Percentiles rank a stretch among this genome's conserved stretches.
phyloP scores from a whole-genome alignment of 495 filamentous ascomycete genomes.

The Penicillium diatomitis region DNA sequence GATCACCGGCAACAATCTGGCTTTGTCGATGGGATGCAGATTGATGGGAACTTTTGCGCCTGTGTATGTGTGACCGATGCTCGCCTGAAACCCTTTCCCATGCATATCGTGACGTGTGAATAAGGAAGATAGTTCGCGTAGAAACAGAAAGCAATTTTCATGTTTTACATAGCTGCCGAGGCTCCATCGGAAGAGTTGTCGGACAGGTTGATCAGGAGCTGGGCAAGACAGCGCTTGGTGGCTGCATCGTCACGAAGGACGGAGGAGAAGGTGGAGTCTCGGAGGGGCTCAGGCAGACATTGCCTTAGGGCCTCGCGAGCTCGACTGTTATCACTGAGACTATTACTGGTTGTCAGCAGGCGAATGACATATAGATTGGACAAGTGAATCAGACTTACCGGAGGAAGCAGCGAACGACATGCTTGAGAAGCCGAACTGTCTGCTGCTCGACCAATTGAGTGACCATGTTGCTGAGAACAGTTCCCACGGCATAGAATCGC shows the following conservation, averaged over 20 bases:
- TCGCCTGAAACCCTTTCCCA: slow-evolving; percentile 41
- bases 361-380: no score
- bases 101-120: slow-evolving; percentile 39
- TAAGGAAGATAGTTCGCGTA: slow-evolving; percentile 25
- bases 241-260: slow-evolving; percentile 96
- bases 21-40: slow-evolving; percentile 9
- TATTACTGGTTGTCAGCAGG: slow-evolving; percentile 27
- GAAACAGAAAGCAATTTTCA: slow-evolving; percentile 29
- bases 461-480: slow-evolving; percentile 98
- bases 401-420: slow-evolving; percentile 95
- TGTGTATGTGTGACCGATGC: slow-evolving; percentile 34
- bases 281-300: slow-evolving; percentile 92
- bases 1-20: slow-evolving; percentile 5
- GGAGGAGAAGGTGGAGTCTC: slow-evolving; percentile 92
- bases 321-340: slow-evolving; percentile 90
- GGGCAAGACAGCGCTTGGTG: slow-evolving; percentile 94
- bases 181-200: slow-evolving; percentile 73
- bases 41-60: slow-evolving; percentile 32
- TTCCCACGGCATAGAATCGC: slow-evolving; percentile 97
- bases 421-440: slow-evolving; percentile 91
- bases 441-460: slow-evolving; percentile 94
- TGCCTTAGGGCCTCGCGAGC: slow-evolving; percentile 92
- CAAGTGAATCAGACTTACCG: slow-evolving; percentile 45
- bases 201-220: slow-evolving; percentile 92
- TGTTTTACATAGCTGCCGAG: slow-evolving; percentile 41